Evolutionary conservation across 768 basidiomycete genomes (phyloP), one percentile per base, ranked within the genome.

Genomic region (Leccinum fibrillosum): DNA sequence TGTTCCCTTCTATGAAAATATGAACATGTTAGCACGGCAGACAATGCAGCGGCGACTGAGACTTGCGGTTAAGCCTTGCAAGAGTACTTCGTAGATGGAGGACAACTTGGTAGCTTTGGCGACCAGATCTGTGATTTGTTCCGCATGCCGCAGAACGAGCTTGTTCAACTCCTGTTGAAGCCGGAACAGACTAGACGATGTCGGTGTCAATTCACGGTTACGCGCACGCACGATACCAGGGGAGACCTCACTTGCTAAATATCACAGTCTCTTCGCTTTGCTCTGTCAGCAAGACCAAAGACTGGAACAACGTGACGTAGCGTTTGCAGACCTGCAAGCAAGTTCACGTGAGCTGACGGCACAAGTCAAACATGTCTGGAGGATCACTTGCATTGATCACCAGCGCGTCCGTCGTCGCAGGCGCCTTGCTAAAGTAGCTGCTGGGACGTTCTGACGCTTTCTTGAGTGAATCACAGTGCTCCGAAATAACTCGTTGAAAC

Each of bases 241-340:
- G 9, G 39, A 13, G 10, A 30, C 69, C 86, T 63, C 67, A 96
- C 96, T 94, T 94, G 23, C 89, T 85, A 67, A 97, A 97, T 49
- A 98, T 90, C 94, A 98, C 97, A 9, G 92, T 92, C 70, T 97
- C 95, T 63, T 97, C 93, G 44, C 86, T 88, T 59, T 90, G 88
- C 39, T 82, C 82, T 3, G 90, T 92, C 62, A 99, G 75, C 28
- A 84, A 82, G 21, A 95, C 85, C 61, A 94, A 85, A 2, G 89
- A 85, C 59, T 86, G 88, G 78, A 98, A 98, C 66, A 97, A 69
- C 15, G 77, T 77, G 13, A 88, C 79, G 71, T 98, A 99, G 57
- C 86, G 84, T 52, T 78, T 80, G 69, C 89, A 90, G 13, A 94
- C 83, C 89, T 82, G 32, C 32, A 19, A 17, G 32, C 12, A 11